phyloP scores from a whole-genome alignment of 2,329 filamentous ascomycete species.

The Monosporascus sp. region DNA sequence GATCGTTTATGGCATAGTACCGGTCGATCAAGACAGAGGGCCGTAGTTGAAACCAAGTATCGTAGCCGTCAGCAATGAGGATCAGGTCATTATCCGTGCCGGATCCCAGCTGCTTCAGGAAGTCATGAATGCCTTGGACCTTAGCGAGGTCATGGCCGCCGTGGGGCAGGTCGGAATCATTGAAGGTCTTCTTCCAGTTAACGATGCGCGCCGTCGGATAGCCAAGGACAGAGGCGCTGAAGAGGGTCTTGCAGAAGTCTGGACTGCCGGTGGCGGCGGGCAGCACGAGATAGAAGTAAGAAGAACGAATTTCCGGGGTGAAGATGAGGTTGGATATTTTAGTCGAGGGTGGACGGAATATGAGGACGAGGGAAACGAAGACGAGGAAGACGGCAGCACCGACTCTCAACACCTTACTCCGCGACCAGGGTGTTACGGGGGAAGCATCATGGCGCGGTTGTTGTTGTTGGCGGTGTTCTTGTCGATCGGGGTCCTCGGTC shows the following conservation, averaged over 20 bases:
- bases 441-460: not conserved
- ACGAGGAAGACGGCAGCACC: not conserved
- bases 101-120: not conserved
- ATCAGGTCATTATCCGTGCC: constrained; percentile 8
- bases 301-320: not conserved
- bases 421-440: not conserved
- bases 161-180: not conserved
- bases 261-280: not conserved
- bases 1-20: constrained; percentile 9
- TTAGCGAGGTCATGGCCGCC: not conserved
- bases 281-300: constrained; percentile 1
- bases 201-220: constrained; percentile 8
- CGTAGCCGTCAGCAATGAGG: constrained; percentile 11
- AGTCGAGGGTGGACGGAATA: not conserved
- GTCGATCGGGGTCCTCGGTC: not conserved
- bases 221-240: constrained; percentile 7
- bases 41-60: constrained; percentile 15
- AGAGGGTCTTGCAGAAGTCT: constrained; percentile 26
- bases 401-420: not conserved
- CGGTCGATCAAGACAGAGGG: constrained; percentile 10
- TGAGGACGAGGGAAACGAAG: not conserved
- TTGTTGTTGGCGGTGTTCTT: not conserved
- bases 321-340: not conserved
- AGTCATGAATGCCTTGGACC: not conserved
- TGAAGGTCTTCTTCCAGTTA: constrained; percentile 6